These are phyloP conservation scores for Nakaseomyces uthaithaninus DNA, from an alignment of 1,139 yeast species.

Conservation along the genomic window DNA sequence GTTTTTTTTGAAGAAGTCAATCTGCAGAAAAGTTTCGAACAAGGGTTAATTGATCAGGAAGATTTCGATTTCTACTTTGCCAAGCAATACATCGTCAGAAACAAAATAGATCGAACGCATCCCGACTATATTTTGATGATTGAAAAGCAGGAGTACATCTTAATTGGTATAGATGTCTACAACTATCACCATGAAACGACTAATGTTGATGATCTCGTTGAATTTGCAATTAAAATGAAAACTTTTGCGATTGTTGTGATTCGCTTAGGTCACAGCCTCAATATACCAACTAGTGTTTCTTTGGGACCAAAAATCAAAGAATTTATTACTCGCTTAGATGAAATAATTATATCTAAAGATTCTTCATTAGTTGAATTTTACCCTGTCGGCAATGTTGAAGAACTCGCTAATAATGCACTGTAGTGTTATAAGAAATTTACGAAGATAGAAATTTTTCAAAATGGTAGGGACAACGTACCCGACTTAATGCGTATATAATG, in stretches of 20 bases:
- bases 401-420: not conserved
- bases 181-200: no score
- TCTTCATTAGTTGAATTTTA: not conserved
- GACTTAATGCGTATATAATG: no score
- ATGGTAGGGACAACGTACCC: no score
- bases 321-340: not conserved
- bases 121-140: not conserved
- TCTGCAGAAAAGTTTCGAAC: not conserved
- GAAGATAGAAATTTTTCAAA: no score
- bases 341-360: not conserved
- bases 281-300: not conserved
- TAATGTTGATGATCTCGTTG: not conserved
- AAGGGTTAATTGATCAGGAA: not conserved
- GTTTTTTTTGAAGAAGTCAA: not conserved
- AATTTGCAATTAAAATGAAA: not conserved
- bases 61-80: not conserved
- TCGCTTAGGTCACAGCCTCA: not conserved
- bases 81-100: not conserved
- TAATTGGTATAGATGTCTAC: no score
- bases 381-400: constrained; percentile 1
- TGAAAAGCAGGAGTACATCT: not conserved
- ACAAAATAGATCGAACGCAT: not conserved
- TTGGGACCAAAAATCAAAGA: not conserved
- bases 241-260: not conserved
- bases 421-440: no score